Percentiles rank a stretch among this genome's conserved stretches.
These are phyloP conservation scores for Kwoniella sp. DNA, from an alignment of 768 basidiomycete genomes.

Conservation along the genomic window DNA sequence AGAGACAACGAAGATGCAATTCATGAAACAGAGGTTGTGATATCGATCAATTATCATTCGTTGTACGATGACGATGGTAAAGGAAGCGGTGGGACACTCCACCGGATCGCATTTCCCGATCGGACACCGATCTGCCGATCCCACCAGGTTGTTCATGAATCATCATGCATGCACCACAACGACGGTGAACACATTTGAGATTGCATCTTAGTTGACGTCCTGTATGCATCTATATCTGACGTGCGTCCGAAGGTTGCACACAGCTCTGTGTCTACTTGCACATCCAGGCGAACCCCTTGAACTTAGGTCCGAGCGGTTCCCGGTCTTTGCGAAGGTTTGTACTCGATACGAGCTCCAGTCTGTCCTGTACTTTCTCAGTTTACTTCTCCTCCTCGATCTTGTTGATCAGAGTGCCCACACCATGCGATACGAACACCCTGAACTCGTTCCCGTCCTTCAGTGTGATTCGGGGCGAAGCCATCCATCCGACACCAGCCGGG, in stretches of 20 bases:
- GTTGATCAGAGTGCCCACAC: conserved; percentile 67
- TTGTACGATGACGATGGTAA: not conserved
- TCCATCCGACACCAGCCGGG: conserved; percentile 78
- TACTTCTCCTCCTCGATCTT: conserved; percentile 70
- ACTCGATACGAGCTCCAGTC: too few relatives aligned
- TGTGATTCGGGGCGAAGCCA: conserved; percentile 66
- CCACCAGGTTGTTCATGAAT: too few relatives aligned
- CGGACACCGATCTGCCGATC: not conserved
- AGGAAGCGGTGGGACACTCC: not conserved
- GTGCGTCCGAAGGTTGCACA: too few relatives aligned
- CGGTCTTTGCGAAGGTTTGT: too few relatives aligned
- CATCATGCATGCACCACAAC: too few relatives aligned
- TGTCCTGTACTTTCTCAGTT: not conserved
- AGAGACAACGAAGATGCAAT: not conserved
- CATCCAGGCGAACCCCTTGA: too few relatives aligned
- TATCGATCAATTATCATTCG: not conserved
- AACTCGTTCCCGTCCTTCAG: conserved; percentile 76
- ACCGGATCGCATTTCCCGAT: conserved; percentile 3
- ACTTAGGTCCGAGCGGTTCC: too few relatives aligned
- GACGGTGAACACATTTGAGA: too few relatives aligned
- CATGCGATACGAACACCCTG: conserved; percentile 52
- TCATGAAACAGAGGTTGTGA: not conserved
- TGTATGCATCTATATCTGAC: too few relatives aligned
- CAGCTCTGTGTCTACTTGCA: too few relatives aligned
- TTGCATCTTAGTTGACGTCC: too few relatives aligned